Percentiles rank a stretch among this genome's conserved stretches.
Conservation (phyloP, 371 early-diverging fungal species). For the Mortierella sp. region DNA sequence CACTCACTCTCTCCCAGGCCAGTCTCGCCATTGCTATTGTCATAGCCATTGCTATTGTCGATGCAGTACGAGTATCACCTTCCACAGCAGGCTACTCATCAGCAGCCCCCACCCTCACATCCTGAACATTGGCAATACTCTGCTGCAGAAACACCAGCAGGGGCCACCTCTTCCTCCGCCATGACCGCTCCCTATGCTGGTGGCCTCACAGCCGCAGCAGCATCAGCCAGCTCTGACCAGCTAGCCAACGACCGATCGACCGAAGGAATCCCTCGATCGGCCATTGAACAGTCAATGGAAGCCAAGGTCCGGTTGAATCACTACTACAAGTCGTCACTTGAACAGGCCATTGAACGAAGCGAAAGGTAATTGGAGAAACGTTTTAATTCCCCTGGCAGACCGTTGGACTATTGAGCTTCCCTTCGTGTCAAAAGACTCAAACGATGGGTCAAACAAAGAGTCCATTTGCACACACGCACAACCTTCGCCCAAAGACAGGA, state of each 20-base stretch:
- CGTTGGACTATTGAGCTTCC: neutral
- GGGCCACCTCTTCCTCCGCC: neutral
- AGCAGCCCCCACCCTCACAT: slow-evolving; percentile 13
- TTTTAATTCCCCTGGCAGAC: no score
- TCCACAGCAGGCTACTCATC: slow-evolving; percentile 12
- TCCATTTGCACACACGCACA: no score
- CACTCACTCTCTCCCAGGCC: no score
- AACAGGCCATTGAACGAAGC: slow-evolving; percentile 91
- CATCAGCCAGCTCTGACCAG: slow-evolving; percentile 32
- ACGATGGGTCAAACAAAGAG: no score
- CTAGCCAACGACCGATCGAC: slow-evolving; percentile 61
- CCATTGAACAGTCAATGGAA: slow-evolving; percentile 85
- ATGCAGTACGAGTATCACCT: slow-evolving; percentile 33
- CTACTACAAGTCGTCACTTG: slow-evolving; percentile 87
- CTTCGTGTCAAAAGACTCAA: neutral
- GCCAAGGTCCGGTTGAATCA: slow-evolving; percentile 90
- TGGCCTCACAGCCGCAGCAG: slow-evolving; percentile 20
- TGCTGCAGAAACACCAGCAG: neutral
- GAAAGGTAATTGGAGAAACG: slow-evolving; percentile 71
- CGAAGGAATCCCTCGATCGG: slow-evolving; percentile 75
- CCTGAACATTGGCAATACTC: neutral
- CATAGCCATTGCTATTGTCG: neutral
- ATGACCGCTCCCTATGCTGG: slow-evolving; percentile 14
- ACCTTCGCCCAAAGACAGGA: no score
- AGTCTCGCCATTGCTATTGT: no score